Conservation (phyloP, 2,329 filamentous ascomycete genomes). For the Trichocomaceae sp. region DNA sequence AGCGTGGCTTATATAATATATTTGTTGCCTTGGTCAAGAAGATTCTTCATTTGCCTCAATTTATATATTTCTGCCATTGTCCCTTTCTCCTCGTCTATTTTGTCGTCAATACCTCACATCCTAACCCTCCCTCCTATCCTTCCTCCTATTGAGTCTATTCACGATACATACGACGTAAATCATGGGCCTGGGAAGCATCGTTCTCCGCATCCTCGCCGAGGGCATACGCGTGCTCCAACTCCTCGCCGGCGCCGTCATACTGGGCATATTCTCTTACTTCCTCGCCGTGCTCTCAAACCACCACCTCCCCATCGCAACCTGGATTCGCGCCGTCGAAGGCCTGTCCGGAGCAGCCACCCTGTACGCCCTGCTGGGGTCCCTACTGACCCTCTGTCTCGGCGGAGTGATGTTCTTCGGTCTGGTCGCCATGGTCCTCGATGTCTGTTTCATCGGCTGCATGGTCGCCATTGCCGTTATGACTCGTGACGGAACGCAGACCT, state of each 20-base stretch:
- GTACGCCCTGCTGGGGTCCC: slow-evolving; percentile 65
- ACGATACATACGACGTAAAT: slow-evolving; percentile 20
- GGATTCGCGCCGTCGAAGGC: slow-evolving; percentile 67
- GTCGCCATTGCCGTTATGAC: slow-evolving; percentile 75
- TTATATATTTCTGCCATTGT: neutral
- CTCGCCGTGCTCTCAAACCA: slow-evolving; percentile 65
- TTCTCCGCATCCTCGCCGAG: slow-evolving; percentile 64
- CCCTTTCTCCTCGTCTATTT: neutral
- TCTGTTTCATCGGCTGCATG: slow-evolving; percentile 69
- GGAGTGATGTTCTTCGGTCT: slow-evolving; percentile 67
- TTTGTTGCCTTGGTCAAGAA: neutral
- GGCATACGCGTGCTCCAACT: slow-evolving; percentile 69
- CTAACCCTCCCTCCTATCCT: neutral
- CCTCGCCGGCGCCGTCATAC: slow-evolving; percentile 62
- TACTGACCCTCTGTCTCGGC: slow-evolving; percentile 73
- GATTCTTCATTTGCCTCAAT: neutral
- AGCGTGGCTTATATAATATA: neutral
- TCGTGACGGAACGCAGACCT: slow-evolving; percentile 60
- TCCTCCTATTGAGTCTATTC: neutral
- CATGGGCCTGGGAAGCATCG: slow-evolving; percentile 56
- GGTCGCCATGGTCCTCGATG: slow-evolving; percentile 67
- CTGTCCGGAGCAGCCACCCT: slow-evolving; percentile 68
- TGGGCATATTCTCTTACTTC: slow-evolving; percentile 80
- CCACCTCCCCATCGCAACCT: slow-evolving; percentile 55
- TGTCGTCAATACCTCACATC: neutral